Evolutionary conservation across 73 alveolate genomes (phyloP), one percentile per base, ranked within the genome.

Genomic region (Effrenium voratum): DNA sequence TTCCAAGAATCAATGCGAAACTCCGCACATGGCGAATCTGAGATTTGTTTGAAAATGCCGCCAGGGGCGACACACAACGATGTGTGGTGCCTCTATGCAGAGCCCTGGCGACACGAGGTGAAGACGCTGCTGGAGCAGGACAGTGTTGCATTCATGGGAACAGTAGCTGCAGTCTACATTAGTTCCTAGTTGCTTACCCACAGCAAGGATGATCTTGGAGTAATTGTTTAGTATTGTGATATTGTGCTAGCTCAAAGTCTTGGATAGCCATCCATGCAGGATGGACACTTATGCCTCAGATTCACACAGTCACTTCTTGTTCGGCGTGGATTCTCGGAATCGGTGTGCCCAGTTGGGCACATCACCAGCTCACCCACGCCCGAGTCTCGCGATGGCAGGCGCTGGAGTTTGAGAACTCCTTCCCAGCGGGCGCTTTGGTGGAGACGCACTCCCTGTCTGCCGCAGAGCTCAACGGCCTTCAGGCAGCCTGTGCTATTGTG

Each of bases 361-460:
- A n/a, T n/a, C n/a, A n/a, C n/a, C n/a, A n/a, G n/a, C n/a, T n/a
- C n/a, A n/a, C n/a, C n/a, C n/a, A 19, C 68, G 68, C 32, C 3
- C 6, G 0, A 55, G 68, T 28, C 24, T 28, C 32, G 24, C 68
- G 32, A 24, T 2, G 38, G 22, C 60, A 88, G 96, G 96, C 96
- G 75, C 15, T 34, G 41, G 72, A 19, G n/a, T 87, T 88, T 55
- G 87, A 88, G 55, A 68, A 63, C 52, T 12, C 30, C 41, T 73
- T 44, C 47, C 98, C 98, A 1, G 16, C 66, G n/a, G 98, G 98
- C 40, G 88, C 80, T 50, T 30, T 75, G 55, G 98, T 91, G 12
- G 98, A 91, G 60, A 73, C 98, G 36, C 98, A 91, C 84, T 91
- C 98, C n/a, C 60, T 91, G 98, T 91, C 98, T 28, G 66, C 63